Evolutionary conservation across 2,329 filamentous ascomycete species (phyloP).

Genomic region (Zalaria sp.): DNA sequence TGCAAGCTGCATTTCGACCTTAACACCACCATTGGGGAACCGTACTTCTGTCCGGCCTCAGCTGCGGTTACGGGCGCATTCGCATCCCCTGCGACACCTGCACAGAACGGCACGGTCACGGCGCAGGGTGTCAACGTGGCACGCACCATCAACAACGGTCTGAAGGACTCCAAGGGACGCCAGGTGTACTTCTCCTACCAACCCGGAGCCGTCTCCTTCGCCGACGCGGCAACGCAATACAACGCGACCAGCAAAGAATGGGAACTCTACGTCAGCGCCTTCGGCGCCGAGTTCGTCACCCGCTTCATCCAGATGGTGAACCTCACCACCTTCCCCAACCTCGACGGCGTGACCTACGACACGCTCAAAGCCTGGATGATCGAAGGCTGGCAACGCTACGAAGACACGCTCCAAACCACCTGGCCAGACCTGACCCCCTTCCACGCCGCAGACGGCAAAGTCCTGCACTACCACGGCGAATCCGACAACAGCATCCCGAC

Average conservation of each 20-base stretch:
- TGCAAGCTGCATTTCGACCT: conserved; percentile 33
- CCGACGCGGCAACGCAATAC: conserved; percentile 20
- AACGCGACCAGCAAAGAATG: conserved; percentile 16
- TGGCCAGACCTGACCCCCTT: conserved; percentile 39
- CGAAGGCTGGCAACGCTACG: conserved; percentile 32
- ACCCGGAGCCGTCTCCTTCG: conserved; percentile 11
- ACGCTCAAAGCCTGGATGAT: conserved; percentile 42
- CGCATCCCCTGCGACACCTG: conserved; percentile 5
- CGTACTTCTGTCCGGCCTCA: conserved; percentile 27
- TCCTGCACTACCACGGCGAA: conserved; percentile 46
- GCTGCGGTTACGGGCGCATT: conserved; percentile 5
- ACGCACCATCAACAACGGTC: conserved; percentile 21
- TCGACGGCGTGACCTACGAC: conserved; percentile 40
- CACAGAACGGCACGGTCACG: conserved; percentile 16
- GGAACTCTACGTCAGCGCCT: conserved; percentile 15
- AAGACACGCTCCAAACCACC: conserved; percentile 39
- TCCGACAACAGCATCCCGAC: conserved; percentile 39
- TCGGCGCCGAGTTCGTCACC: conserved; percentile 23
- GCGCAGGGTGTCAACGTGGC: conserved; percentile 16
- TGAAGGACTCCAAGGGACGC: conserved; percentile 23
- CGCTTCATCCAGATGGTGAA: conserved; percentile 20
- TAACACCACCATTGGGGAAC: conserved; percentile 28
- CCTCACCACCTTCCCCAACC: conserved; percentile 23
- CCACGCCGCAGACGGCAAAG: conserved; percentile 36
- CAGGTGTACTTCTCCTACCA: conserved; percentile 29